Conservation (phyloP, 257 asterid genomes). For the Solanum pennellii region DNA sequence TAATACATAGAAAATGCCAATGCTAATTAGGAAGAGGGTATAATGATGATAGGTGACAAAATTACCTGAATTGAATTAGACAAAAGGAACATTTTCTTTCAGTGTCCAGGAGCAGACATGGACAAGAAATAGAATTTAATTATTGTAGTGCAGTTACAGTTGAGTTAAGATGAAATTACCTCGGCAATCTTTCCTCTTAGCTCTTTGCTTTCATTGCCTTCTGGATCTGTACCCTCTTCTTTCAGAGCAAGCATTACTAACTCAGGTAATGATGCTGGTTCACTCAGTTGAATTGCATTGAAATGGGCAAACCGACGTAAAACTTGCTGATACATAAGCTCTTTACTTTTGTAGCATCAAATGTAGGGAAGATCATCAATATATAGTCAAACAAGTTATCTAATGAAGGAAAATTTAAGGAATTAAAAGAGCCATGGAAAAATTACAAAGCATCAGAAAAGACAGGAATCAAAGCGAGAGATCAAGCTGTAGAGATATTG, state of each 20-base stretch:
- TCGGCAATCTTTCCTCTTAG: conserved; percentile 74
- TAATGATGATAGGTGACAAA: not conserved
- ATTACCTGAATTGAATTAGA: not conserved
- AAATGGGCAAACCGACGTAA: conserved; percentile 83
- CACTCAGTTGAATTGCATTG: conserved; percentile 87
- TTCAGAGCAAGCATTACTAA: conserved; percentile 69
- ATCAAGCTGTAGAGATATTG: not conserved
- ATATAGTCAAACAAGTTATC: not conserved
- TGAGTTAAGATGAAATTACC: conserved; percentile 30
- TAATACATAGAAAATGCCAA: not conserved
- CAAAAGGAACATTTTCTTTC: not conserved
- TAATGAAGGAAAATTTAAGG: not conserved
- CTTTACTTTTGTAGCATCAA: conserved; percentile 53
- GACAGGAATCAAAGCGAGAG: not conserved
- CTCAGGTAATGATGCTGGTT: conserved; percentile 70
- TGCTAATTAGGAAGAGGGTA: not conserved
- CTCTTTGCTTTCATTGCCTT: conserved; percentile 49
- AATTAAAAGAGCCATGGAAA: not conserved
- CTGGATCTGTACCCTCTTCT: conserved; percentile 65
- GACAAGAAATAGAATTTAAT: not conserved
- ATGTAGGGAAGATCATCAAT: not conserved
- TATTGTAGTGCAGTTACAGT: not conserved
- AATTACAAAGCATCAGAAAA: not conserved
- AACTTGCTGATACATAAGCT: conserved; percentile 97
- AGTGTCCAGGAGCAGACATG: not conserved